These are phyloP conservation scores for Hypoxylon perforatum DNA, from an alignment of 495 filamentous ascomycete species.

Conservation along the genomic window DNA sequence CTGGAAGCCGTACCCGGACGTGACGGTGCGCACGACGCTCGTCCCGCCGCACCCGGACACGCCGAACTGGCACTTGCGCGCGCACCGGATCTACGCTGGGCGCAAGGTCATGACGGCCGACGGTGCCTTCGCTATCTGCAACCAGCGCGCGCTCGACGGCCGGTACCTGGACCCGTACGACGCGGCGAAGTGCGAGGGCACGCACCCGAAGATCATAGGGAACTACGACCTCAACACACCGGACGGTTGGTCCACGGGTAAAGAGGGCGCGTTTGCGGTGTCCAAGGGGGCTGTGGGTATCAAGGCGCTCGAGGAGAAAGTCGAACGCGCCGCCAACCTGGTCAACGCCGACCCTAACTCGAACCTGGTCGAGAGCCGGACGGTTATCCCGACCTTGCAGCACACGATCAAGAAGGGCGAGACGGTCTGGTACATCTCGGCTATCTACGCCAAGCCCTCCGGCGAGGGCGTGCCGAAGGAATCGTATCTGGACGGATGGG, in stretches of 20 bases:
- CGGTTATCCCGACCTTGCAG: constrained; percentile 74
- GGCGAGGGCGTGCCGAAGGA: constrained; percentile 50
- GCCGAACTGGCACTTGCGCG: constrained; percentile 76
- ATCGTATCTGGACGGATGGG: constrained; percentile 65
- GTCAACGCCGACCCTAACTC: constrained; percentile 83
- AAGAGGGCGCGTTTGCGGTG: constrained; percentile 68
- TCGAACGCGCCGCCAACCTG: constrained; percentile 63
- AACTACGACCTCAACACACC: constrained; percentile 65
- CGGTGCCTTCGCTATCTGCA: constrained; percentile 76
- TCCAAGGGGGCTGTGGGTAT: constrained; percentile 78
- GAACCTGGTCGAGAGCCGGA: constrained; percentile 76
- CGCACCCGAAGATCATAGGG: constrained; percentile 62
- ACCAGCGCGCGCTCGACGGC: constrained; percentile 66
- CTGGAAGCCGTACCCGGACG: constrained; percentile 76
- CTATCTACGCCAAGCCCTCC: constrained; percentile 61
- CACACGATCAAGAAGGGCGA: constrained; percentile 58
- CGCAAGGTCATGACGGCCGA: constrained; percentile 74
- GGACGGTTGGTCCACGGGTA: constrained; percentile 66
- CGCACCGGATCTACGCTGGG: constrained; percentile 66
- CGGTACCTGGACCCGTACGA: constrained; percentile 67
- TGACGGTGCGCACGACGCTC: constrained; percentile 70
- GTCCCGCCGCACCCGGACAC: constrained; percentile 64
- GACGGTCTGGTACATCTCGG: constrained; percentile 62
- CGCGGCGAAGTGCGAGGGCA: constrained; percentile 55
- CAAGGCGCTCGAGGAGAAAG: constrained; percentile 61